Evolutionary conservation across 2,329 filamentous ascomycete species (phyloP).

Genomic region (Macroventuria anomochaeta): DNA sequence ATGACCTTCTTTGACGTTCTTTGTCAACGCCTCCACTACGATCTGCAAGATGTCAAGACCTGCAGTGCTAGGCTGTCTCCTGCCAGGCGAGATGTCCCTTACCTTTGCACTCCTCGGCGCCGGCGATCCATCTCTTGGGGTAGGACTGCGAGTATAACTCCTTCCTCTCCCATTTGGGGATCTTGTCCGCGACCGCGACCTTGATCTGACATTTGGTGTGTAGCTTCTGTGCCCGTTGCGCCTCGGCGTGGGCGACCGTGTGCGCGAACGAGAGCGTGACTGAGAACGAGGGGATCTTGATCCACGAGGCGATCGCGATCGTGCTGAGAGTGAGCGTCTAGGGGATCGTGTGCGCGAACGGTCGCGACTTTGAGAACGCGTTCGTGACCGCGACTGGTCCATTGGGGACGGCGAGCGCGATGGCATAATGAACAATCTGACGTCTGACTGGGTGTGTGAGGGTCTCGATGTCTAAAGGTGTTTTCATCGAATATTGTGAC

Average conservation of each 20-base stretch:
- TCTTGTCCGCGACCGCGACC: conserved; percentile 35
- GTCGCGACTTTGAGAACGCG: conserved; percentile 48
- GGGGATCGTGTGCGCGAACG: conserved; percentile 47
- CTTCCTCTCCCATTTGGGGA: conserved; percentile 38
- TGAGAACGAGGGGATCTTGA: conserved; percentile 49
- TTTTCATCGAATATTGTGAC: neutral
- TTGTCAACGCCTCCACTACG: conserved; percentile 93
- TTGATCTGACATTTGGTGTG: conserved; percentile 35
- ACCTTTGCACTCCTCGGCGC: conserved; percentile 50
- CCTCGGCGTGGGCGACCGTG: conserved; percentile 33
- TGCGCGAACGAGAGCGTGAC: conserved; percentile 40
- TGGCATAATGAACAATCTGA: conserved; percentile 17
- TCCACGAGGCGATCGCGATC: conserved; percentile 42
- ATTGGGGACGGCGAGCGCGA: conserved; percentile 36
- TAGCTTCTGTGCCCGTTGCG: conserved; percentile 48
- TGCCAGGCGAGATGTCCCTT: conserved; percentile 2
- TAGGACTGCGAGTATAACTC: conserved; percentile 46
- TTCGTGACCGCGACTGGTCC: conserved; percentile 25
- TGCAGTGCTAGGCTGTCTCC: conserved; percentile 3
- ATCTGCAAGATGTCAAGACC: conserved; percentile 63
- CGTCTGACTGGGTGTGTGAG: neutral
- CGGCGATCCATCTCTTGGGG: conserved; percentile 42
- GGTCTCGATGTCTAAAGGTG: too few species aligned
- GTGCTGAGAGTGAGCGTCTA: conserved; percentile 29
- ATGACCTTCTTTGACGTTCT: conserved; percentile 89